Evolutionary conservation across 768 basidiomycete genomes (phyloP), one percentile per base, ranked within the genome.

Genomic region (Tephrocybe sp.): DNA sequence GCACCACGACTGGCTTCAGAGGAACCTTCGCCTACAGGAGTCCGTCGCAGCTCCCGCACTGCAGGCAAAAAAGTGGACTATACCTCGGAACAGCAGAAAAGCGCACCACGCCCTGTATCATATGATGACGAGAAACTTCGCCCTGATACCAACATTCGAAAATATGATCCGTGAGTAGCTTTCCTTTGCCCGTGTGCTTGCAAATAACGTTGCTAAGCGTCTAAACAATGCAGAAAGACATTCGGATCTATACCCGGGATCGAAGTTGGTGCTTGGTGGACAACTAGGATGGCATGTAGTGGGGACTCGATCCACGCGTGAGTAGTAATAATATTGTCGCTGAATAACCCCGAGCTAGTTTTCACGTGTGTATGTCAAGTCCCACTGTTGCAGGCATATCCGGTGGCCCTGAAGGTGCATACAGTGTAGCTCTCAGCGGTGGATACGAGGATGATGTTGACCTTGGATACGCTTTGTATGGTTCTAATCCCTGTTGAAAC

Each of bases 381-480:
- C 91, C 92, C 0, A 83, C 79, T 73, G 92, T 95, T 5, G 87
- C 80, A 29, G 94, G 94, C 0, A 94, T 97, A 37, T 73, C 83
- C 8, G 78, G 77, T 24, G 66, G 84, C 2, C 68, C 69, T 0
- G 53, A 84, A 4, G 93, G 94, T 2, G 88, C 90, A 2, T 89
- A 86, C 56, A 92, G 89, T 36, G 79, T 97, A 12, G 92, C 88
- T 2, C 77, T 95, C 3, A 92, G 89, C 33, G 94, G 94, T 10
- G 93, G 90, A 1, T 93, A 93, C 49, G 86, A 88, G 25, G 91
- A 92, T 47, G 91, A 92, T 56, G 78, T 92, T 15, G 90, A 93
- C 54, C 63, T 82, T 13, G 90, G 90, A 46, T 85, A 91, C 53
- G 86, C 77, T 11, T 92, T 92, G 89, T 91, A 60, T 67, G n/a